phyloP scores from a whole-genome alignment of 768 basidiomycete species.

The Termitomyces titanicus region DNA sequence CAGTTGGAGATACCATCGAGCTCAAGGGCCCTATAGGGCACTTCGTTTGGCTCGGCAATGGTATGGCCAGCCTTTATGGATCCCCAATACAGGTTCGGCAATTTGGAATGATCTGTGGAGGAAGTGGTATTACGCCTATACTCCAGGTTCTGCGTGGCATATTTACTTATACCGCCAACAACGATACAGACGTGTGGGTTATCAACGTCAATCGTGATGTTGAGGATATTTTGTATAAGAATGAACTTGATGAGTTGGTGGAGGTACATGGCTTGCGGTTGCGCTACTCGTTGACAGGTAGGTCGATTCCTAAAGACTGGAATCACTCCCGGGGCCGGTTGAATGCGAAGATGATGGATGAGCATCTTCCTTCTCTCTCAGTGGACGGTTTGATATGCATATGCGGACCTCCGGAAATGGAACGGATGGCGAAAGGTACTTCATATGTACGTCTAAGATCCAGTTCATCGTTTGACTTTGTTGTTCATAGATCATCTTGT shows the following conservation, averaged over 20 bases:
- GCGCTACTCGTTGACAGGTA: conserved; percentile 41
- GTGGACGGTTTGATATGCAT: conserved; percentile 38
- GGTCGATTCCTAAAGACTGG: conserved; percentile 32
- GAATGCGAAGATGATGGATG: conserved; percentile 30
- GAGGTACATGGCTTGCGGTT: conserved; percentile 27
- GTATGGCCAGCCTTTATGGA: conserved; percentile 33
- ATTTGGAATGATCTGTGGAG: conserved; percentile 55
- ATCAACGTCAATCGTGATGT: conserved; percentile 44
- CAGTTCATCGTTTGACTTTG: neutral
- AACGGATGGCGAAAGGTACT: conserved; percentile 8
- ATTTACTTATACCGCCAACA: conserved; percentile 34
- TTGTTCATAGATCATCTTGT: neutral
- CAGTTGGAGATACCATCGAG: conserved; percentile 46
- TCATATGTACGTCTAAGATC: neutral
- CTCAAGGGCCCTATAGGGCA: conserved; percentile 59
- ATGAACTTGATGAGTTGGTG: conserved; percentile 32
- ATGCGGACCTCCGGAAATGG: conserved; percentile 41
- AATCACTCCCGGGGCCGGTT: conserved; percentile 38
- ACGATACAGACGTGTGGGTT: conserved; percentile 39
- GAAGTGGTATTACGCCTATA: conserved; percentile 54
- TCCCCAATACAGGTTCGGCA: conserved; percentile 29
- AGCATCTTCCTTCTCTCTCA: conserved; percentile 36
- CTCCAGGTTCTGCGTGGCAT: conserved; percentile 50
- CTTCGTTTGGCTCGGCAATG: conserved; percentile 47
- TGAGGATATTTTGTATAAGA: conserved; percentile 36